Conservation (phyloP, 2,329 filamentous ascomycete genomes). For the Aureobasidium sp. region DNA sequence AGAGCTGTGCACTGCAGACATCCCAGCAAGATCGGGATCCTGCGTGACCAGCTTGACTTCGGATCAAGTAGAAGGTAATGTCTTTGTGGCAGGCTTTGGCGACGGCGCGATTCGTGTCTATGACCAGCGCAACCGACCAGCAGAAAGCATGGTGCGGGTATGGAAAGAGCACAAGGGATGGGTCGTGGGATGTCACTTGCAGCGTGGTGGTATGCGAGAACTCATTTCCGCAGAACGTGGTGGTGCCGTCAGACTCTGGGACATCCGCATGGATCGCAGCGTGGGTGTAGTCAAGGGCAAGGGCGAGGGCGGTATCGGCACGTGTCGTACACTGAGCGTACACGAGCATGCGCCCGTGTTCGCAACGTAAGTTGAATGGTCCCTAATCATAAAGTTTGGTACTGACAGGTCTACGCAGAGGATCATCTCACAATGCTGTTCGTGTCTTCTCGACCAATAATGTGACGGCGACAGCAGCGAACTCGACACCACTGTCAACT, state of each 20-base stretch:
- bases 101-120: conserved; percentile 93
- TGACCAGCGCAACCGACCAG: conserved; percentile 71
- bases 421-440: conserved; percentile 19
- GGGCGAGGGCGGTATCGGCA: conserved; percentile 46
- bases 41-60: conserved; percentile 95
- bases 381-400: not conserved
- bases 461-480: conserved; percentile 3
- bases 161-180: conserved; percentile 96
- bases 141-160: conserved; percentile 88
- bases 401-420: conserved; percentile 6
- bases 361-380: conserved; percentile 50
- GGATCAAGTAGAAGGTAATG: conserved; percentile 94
- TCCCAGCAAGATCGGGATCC: conserved; percentile 86
- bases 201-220: conserved; percentile 87
- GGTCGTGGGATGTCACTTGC: conserved; percentile 95
- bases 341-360: conserved; percentile 97
- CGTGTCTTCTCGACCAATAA: conserved; percentile 20
- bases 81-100: conserved; percentile 93
- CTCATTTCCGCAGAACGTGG: conserved; percentile 85
- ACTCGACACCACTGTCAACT: conserved; percentile 58
- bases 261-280: conserved; percentile 73
- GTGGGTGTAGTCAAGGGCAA: conserved; percentile 65
- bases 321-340: conserved; percentile 77
- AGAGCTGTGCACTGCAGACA: conserved; percentile 87
- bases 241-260: conserved; percentile 92